Evolutionary conservation across 2,329 filamentous ascomycete genomes (phyloP), one percentile per base, ranked within the genome.

Genomic region (Penicillium sp.): DNA sequence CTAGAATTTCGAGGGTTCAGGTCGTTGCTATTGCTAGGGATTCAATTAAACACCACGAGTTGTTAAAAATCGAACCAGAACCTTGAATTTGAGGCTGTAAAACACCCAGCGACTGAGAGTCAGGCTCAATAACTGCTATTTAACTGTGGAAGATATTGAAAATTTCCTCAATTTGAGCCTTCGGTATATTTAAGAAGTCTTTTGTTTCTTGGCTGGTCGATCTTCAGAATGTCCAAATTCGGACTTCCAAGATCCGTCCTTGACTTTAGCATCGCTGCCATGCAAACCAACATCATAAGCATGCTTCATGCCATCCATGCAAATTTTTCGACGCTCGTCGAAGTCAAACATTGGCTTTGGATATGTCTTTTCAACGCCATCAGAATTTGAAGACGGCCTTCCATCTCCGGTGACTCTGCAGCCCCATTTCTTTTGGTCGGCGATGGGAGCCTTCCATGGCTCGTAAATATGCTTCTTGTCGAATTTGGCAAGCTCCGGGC

Each of bases 291-390:
- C 79, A 6, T 77, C 68, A 68, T 91, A 92, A 0, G 88, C 89
- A 43, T 81, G 80, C 47, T 91, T 91, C 83, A 91, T 86, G 0
- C 82, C 84, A 39, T 81, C 73, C 1, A 92, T 74, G 63, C 89
- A 92, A 2, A 83, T 73, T 6, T 81, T 77, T 49, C 87, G 80
- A 61, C 86, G 76, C 67, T 84, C 79, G 16, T 76, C 69, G 66
- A 92, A 92, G 71, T 92, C 88, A 67, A 92, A 90, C 83, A 92
- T 91, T 1, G 88, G 87, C 67, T 87, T 87, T 1, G 88, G 88
- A 68, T 92, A 92, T 1, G 73, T 56, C 34, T 66, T 71, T 18
- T 48, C 11, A 2, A 36, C 22, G 7, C 80, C 73, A 1, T 77
- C 79, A 22, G 78, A 74, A 3, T 78, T 73, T 32, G 69, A 62